Base-by-base conservation (phyloP, 805 yeast species). In the Myxozyma sirexii region DNA sequence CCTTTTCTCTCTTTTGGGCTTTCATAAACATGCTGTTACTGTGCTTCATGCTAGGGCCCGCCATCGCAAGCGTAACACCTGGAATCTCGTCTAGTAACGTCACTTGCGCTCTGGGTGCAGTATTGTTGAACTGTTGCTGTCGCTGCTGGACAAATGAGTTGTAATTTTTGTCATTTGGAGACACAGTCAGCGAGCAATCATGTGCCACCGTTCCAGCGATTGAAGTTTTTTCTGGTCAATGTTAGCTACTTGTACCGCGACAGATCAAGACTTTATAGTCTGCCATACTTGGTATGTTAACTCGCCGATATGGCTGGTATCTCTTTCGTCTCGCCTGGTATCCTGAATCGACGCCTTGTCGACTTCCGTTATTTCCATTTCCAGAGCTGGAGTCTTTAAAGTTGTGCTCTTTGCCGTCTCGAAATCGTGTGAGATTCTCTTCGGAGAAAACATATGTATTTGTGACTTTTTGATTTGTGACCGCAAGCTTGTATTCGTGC, bases 401-500 rank as follows among this genome's bases (percentile, higher is more conserved):
- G 10, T 5, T 33, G 12, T 27, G 12, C 8, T 50, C 33, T 15
- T 56, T 54, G 56, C 61, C 62, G 12, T 58, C 56, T 5, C 46
- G 47, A 35, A 33, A 60, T 10, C 60, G 52, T 19, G 57, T 46
- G 3, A 89, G 78, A 70, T 91, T 92, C 69, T 89, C 86, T 75
- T 93, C 99, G 33, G 90, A 85, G 73, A 94, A 90, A 13, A 92
- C 87, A 71, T 80, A 94, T 62, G 94, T 90, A 57, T 93, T 94
- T 57, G 84, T 84, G 4, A 93, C 97, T 57, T 83, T 84, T 46
- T 87, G 84, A 73, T 90, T 90, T 24, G 88, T 82, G 70, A 94
- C 77, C 57, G 85, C 82, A 13, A 94, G 76, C 68, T 90, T 94
- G 72, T 92, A 94, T 66, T 88, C 88, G 68, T 84, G 89, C 8